phyloP scores from a whole-genome alignment of 352 stramenopile genomes.

The Halophytophthora polymorphica region DNA sequence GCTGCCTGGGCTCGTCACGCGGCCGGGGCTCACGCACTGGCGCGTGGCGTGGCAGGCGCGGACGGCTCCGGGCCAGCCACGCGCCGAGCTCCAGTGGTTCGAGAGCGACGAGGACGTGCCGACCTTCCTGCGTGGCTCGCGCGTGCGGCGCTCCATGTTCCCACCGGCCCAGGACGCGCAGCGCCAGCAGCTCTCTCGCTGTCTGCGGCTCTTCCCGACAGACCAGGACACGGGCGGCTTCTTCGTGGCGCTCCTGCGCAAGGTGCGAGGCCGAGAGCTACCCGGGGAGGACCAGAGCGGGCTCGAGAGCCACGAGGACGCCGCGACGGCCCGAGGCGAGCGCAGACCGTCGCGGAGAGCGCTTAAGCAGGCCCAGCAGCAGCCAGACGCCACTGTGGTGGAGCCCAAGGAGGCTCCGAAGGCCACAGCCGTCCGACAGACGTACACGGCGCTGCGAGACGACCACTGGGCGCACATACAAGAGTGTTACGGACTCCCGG shows the following conservation, averaged over 20 bases:
- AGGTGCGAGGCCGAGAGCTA: slow-evolving; percentile 32
- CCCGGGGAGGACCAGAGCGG: slow-evolving; percentile 32
- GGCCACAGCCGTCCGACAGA: slow-evolving; percentile 26
- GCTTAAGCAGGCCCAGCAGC: slow-evolving; percentile 10
- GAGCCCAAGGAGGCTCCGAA: slow-evolving; percentile 13
- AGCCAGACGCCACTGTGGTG: neutral
- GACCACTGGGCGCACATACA: slow-evolving; percentile 60
- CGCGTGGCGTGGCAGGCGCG: slow-evolving; percentile 64
- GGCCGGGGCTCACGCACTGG: slow-evolving; percentile 55
- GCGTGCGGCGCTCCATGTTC: slow-evolving; percentile 80
- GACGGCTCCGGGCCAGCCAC: slow-evolving; percentile 19
- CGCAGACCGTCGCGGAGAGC: slow-evolving; percentile 14
- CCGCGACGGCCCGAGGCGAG: slow-evolving; percentile 25
- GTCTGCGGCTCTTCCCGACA: slow-evolving; percentile 93
- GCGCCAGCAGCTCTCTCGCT: slow-evolving; percentile 17
- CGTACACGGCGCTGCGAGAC: slow-evolving; percentile 45
- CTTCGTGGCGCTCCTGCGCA: slow-evolving; percentile 95
- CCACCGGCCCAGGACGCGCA: slow-evolving; percentile 70
- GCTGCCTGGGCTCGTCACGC: slow-evolving; percentile 47
- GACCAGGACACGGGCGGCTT: slow-evolving; percentile 98
- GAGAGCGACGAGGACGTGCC: slow-evolving; percentile 51
- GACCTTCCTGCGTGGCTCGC: slow-evolving; percentile 50
- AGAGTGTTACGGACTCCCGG: slow-evolving; percentile 61
- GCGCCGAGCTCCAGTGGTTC: slow-evolving; percentile 50
- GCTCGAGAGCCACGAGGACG: slow-evolving; percentile 42